Evolutionary conservation across 2,329 filamentous ascomycete genomes (phyloP).

Genomic region (Dothistroma septosporum): DNA sequence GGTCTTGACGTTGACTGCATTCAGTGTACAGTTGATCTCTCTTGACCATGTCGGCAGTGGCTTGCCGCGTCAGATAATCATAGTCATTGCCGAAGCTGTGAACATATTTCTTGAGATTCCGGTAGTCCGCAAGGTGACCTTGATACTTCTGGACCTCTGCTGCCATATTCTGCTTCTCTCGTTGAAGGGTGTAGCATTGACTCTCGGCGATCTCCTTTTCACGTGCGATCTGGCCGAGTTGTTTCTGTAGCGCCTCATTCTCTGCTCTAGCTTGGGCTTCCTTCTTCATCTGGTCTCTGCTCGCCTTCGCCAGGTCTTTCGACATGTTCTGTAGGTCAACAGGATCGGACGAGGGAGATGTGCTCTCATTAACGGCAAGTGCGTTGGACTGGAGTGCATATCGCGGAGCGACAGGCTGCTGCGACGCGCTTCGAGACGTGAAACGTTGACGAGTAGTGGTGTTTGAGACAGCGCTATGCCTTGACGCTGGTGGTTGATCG

Average conservation of each 20-base stretch:
- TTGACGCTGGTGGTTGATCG: not conserved
- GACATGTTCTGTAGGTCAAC: not conserved
- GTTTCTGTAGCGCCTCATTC: not conserved
- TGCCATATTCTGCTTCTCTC: slow-evolving; percentile 13
- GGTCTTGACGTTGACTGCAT: slow-evolving; percentile 5
- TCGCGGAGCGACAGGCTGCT: not conserved
- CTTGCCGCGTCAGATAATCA: slow-evolving; percentile 16
- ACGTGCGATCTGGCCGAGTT: slow-evolving; percentile 2
- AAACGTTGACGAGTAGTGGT: not conserved
- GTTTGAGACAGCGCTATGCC: not conserved
- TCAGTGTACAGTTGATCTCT: slow-evolving; percentile 14
- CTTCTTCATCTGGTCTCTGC: not conserved
- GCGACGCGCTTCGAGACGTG: not conserved
- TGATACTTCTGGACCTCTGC: slow-evolving; percentile 13
- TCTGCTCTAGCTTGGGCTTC: not conserved
- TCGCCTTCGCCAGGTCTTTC: not conserved
- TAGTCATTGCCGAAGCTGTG: slow-evolving; percentile 25
- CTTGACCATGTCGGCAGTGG: slow-evolving; percentile 8
- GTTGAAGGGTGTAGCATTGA: slow-evolving; percentile 5
- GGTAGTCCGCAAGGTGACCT: slow-evolving; percentile 10
- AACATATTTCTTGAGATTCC: slow-evolving; percentile 23
- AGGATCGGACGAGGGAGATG: not conserved
- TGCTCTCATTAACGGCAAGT: not conserved
- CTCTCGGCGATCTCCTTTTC: slow-evolving; percentile 3
- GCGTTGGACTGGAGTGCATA: not conserved